Conservation (phyloP, 2,329 filamentous ascomycete species). For the Beauveria sp. region DNA sequence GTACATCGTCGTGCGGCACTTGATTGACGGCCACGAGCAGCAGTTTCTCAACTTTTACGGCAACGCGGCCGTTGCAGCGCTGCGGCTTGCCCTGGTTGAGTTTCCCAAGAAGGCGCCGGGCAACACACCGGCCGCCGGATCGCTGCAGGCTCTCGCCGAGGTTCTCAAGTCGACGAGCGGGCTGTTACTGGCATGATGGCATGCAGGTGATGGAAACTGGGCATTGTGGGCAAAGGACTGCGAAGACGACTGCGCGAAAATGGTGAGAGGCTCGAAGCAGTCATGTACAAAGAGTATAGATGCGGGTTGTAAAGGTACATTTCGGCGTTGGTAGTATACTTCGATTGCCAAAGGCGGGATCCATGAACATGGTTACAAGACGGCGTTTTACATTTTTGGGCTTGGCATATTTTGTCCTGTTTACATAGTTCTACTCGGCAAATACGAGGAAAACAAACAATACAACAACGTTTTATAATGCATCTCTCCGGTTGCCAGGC, state of each 20-base stretch:
- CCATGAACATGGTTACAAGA: not conserved
- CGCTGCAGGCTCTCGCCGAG: slow-evolving; percentile 45
- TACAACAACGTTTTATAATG: not conserved
- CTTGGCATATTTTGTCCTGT: not conserved
- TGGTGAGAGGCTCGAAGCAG: not conserved
- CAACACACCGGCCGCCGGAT: slow-evolving; percentile 41
- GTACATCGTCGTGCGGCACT: slow-evolving; percentile 59
- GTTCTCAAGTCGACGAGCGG: slow-evolving; percentile 44
- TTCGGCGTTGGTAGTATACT: not conserved
- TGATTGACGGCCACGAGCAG: slow-evolving; percentile 65
- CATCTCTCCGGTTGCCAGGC: not conserved
- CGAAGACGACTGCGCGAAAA: not conserved
- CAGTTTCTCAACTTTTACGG: slow-evolving; percentile 79
- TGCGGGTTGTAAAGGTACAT: not conserved
- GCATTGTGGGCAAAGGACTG: not conserved
- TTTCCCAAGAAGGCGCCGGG: slow-evolving; percentile 52
- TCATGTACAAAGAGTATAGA: not conserved
- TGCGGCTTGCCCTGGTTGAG: slow-evolving; percentile 65
- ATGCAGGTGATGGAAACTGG: not conserved
- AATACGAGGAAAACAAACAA: not conserved
- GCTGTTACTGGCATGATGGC: slow-evolving; percentile 32
- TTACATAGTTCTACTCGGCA: not conserved
- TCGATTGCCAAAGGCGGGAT: not conserved
- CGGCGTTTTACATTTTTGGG: not conserved
- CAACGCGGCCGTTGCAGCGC: slow-evolving; percentile 60